Conservation (phyloP, 768 basidiomycete genomes). For the Wakefieldia striispora region DNA sequence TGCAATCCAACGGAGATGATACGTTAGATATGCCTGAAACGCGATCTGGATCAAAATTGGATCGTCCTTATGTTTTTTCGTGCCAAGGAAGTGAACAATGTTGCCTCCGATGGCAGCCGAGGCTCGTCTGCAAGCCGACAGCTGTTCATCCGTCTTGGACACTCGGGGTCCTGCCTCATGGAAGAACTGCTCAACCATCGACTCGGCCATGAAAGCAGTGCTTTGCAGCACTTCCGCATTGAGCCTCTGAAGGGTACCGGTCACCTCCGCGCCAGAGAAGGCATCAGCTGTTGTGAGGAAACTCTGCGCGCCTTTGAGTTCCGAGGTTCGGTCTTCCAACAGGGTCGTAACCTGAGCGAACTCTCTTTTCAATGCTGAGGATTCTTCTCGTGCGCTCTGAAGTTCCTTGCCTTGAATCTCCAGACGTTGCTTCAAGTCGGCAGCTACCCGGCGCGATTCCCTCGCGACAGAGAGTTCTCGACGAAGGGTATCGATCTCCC, state of each 20-base stretch:
- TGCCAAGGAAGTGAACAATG: constrained; percentile 27
- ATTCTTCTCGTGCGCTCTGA: constrained; percentile 24
- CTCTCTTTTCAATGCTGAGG: constrained; percentile 26
- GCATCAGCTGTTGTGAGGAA: constrained; percentile 45
- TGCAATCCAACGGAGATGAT: constrained; percentile 27
- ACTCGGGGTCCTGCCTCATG: constrained; percentile 13
- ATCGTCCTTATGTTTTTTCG: constrained; percentile 31
- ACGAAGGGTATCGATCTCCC: constrained; percentile 18
- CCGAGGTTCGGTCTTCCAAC: constrained; percentile 40
- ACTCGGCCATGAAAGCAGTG: constrained; percentile 46
- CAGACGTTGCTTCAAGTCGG: constrained; percentile 18
- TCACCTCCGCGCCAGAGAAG: constrained; percentile 45
- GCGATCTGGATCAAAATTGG: constrained; percentile 38
- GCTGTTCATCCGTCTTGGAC: constrained; percentile 21
- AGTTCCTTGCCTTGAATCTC: constrained; percentile 22
- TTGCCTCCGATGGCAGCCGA: constrained; percentile 18
- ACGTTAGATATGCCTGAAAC: constrained; percentile 30
- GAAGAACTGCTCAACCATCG: constrained; percentile 43
- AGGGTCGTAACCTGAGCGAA: constrained; percentile 29
- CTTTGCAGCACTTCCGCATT: constrained; percentile 49
- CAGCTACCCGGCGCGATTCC: constrained; percentile 9
- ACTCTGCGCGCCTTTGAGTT: constrained; percentile 44
- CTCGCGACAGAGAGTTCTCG: constrained; percentile 12
- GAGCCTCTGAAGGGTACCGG: constrained; percentile 41
- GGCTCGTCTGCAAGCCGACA: constrained; percentile 22